Base-by-base conservation (phyloP, 345 rosid species). In the Jatropha curcas region DNA sequence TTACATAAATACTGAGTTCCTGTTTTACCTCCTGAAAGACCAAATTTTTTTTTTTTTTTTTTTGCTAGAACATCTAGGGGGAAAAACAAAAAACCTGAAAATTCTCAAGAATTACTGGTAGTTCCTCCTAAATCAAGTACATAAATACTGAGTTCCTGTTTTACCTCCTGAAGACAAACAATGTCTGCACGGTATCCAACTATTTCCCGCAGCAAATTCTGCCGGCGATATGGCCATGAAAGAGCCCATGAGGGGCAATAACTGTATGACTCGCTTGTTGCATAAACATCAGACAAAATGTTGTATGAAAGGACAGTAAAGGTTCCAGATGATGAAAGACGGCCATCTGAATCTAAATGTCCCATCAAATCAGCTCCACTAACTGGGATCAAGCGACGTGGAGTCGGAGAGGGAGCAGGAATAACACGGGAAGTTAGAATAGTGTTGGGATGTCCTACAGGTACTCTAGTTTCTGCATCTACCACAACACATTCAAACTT, bases 191-290 rank as follows among this genome's bases (percentile, higher is more conserved):
- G 86, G 57, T 95, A 95, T 62, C 92, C 94, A 67, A 95, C 92
- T 67, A 95, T 89, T 78, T 95, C 99, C 76, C 97, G 83, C 37
- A 95, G 79, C 73, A 95, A 77, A 84, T 95, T 95, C 77, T 95
- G 99, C 62, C 93, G 84, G 66, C 99, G 96, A 74, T 95, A 95
- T 37, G 94, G 87, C 99, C 99, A 95, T 11, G 99, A 85, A 74
- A 95, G 96, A 73, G 99, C 96, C 98, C 99, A 95, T 24, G 98
- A 81, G 67, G 99, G 99, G 72, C 99, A 95, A 77, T 91, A 95
- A 68, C 93, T 87, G 84, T 92, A 93, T 56, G 87, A 33, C 68
- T 92, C 98, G 50, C 85, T 92, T 66, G 90, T 87, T 57, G 98
- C 93, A 72, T 76, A 88, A 5, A 81, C 73, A 74, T 95, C 99